phyloP scores from a whole-genome alignment of 1,139 yeast genomes.

The Spencermartinsiella ligniputridi region DNA sequence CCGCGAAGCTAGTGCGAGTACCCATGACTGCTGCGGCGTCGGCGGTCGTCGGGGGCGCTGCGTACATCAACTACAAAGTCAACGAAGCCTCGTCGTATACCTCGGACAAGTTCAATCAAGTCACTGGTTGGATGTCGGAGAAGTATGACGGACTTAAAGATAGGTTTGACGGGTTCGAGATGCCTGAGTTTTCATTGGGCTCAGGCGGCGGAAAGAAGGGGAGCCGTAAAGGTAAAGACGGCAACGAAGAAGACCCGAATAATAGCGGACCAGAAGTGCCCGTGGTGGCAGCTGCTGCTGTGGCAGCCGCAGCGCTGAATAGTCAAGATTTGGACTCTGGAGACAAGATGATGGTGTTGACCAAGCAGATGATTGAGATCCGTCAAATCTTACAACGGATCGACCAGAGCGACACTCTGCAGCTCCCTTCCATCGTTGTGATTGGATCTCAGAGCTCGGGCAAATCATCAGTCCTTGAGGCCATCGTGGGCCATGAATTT shows the following conservation, averaged over 20 bases:
- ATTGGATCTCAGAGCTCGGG: slow-evolving; percentile 98
- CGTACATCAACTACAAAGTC: slow-evolving; percentile 84
- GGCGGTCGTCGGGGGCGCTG: slow-evolving; percentile 90
- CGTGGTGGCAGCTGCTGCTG: slow-evolving; percentile 32
- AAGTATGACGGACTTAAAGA: slow-evolving; percentile 25
- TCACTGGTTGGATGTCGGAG: slow-evolving; percentile 54
- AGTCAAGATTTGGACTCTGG: slow-evolving; percentile 31
- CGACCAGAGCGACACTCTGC: slow-evolving; percentile 72
- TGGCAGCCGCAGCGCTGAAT: slow-evolving; percentile 34
- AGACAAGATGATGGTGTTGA: slow-evolving; percentile 66
- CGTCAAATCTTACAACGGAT: slow-evolving; percentile 71
- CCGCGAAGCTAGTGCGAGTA: slow-evolving; percentile 54
- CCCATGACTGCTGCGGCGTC: slow-evolving; percentile 71
- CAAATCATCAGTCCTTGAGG: slow-evolving; percentile 87
- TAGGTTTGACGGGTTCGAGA: slow-evolving; percentile 22
- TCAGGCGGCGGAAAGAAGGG: slow-evolving; percentile 10
- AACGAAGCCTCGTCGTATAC: slow-evolving; percentile 79
- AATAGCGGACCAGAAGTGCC: slow-evolving; percentile 28
- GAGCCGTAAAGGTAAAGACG: slow-evolving; percentile 10
- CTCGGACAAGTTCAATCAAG: slow-evolving; percentile 55
- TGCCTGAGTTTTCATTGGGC: slow-evolving; percentile 26
- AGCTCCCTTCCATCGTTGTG: slow-evolving; percentile 91
- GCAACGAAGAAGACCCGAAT: slow-evolving; percentile 21
- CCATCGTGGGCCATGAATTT: slow-evolving; percentile 92
- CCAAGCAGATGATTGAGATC: slow-evolving; percentile 95